Evolutionary conservation across 345 rosid species (phyloP), one percentile per base, ranked within the genome.

Genomic region (Carallia brachiata): DNA sequence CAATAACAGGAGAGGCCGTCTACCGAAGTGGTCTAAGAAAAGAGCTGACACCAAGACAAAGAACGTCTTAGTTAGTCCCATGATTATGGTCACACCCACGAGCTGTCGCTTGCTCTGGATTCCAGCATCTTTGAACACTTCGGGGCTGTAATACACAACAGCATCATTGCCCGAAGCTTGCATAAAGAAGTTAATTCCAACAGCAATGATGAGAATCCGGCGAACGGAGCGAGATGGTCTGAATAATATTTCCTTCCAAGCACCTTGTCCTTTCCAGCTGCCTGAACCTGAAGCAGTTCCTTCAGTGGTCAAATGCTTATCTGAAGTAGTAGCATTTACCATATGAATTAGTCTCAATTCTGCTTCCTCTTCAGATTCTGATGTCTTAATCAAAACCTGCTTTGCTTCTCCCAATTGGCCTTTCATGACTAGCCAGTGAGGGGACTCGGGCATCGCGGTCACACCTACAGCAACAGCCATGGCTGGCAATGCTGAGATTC

Each of bases 151-250:
- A 57, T 83, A 85, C 17, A 91, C 84, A 2, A 89, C 92, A 0
- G 90, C 89, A 40, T 87, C 92, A 34, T 87, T 89, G 1, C 97
- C 95, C 0, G 90, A 86, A 5, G 89, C 97, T 76, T 87, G 91
- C 82, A 85, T 84, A 70, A 85, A 78, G 79, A 91, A 89, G 66
- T 89, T 88, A 52, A 91, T 63, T 6, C 95, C 97, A 4, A 89
- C 70, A 0, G 89, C 86, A 0, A 89, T 86, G 3, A 88, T 18
- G 1, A 91, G 80, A 57, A 87, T 87, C 59, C 88, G 81, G 34
- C 84, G 73, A 18, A 87, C 81, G 2, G 83, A 73, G 5, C 74
- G 76, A 6, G 92, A 74, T 3, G 97, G 92, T 13, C 68, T 67
- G 47, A 80, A 57, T 1, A 87, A 23, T 30, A 91, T 82, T 37